Conservation (phyloP, 1,284 basidiomycete genomes). For the Rhodotorula sp. region DNA sequence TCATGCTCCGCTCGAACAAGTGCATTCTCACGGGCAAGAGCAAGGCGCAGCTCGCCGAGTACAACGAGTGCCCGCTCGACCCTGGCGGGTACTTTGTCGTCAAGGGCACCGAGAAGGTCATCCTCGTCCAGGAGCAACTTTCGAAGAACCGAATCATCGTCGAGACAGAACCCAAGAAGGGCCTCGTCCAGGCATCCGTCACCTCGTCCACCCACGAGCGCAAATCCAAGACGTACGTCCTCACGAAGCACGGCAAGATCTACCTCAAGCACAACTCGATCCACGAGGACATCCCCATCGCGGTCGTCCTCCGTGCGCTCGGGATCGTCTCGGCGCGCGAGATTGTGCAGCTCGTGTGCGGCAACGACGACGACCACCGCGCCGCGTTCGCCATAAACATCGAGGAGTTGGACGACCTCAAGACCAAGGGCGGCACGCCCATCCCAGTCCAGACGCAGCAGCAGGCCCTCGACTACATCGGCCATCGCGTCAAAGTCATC, state of each 20-base stretch:
- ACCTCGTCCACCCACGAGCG: conserved; percentile 98
- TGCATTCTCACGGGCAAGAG: conserved; percentile 79
- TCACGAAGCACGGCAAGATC: conserved; percentile 89
- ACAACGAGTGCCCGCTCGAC: conserved; percentile 97
- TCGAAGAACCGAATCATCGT: conserved; percentile 99
- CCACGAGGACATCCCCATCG: conserved; percentile 96
- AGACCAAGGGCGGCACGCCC: conserved; percentile 51
- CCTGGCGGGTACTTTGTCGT: conserved; percentile 99
- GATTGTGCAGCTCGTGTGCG: conserved; percentile 91
- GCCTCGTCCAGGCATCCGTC: conserved; percentile 91
- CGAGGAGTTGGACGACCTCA: conserved; percentile 76
- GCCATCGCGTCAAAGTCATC: conserved; percentile 85
- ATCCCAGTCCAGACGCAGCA: conserved; percentile 74
- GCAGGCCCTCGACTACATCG: conserved; percentile 95
- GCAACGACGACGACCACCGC: conserved; percentile 87
- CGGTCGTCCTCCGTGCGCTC: conserved; percentile 92
- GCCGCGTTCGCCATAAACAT: conserved; percentile 86
- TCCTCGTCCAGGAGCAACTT: conserved; percentile 97
- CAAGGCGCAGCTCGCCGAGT: conserved; percentile 79
- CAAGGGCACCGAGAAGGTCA: conserved; percentile 99
- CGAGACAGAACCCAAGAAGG: conserved; percentile 88
- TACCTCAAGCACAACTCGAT: conserved; percentile 99
- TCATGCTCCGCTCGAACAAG: conserved; percentile 96
- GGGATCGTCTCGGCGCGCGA: conserved; percentile 98
- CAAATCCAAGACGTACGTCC: conserved; percentile 98